Conservation (phyloP, 352 stramenopile genomes). For the Phytophthora tentaculata region DNA sequence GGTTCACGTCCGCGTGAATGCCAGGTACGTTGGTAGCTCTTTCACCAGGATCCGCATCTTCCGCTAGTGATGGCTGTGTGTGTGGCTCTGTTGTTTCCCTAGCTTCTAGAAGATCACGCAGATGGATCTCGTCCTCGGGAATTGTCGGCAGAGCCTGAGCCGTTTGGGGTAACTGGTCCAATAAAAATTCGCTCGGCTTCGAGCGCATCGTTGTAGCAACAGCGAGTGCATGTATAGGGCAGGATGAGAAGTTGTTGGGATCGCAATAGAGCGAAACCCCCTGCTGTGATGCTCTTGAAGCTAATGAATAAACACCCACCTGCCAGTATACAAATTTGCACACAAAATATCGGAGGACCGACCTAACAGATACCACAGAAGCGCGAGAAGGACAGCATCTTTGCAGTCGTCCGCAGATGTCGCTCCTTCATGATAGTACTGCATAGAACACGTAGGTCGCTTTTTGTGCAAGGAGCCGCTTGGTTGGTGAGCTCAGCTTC, state of each 20-base stretch:
- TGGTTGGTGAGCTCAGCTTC: neutral
- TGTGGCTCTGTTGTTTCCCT: neutral
- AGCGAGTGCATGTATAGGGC: neutral
- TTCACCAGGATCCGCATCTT: neutral
- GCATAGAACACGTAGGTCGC: neutral
- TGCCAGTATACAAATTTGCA: neutral
- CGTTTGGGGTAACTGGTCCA: neutral
- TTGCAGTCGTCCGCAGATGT: neutral
- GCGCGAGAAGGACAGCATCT: neutral
- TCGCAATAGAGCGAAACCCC: neutral
- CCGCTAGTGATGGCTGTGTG: neutral
- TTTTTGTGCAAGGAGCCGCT: neutral
- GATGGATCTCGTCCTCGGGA: neutral
- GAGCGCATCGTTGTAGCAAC: neutral
- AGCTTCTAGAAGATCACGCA: neutral
- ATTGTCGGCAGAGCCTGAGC: neutral
- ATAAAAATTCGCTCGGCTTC: neutral
- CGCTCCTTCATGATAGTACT: neutral
- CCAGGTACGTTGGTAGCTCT: slow-evolving; percentile 4
- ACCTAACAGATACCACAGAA: neutral
- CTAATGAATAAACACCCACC: neutral
- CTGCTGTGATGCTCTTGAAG: neutral
- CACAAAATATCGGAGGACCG: neutral
- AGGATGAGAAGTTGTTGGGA: neutral
- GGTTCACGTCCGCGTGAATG: slow-evolving; percentile 18